A percentile compares a stretch with the other conserved stretches of the same genome.
Evolutionary conservation across 228 moss, liverwort and hornwort genomes (phyloP).

Genomic region (Sphagnum magellanicum): DNA sequence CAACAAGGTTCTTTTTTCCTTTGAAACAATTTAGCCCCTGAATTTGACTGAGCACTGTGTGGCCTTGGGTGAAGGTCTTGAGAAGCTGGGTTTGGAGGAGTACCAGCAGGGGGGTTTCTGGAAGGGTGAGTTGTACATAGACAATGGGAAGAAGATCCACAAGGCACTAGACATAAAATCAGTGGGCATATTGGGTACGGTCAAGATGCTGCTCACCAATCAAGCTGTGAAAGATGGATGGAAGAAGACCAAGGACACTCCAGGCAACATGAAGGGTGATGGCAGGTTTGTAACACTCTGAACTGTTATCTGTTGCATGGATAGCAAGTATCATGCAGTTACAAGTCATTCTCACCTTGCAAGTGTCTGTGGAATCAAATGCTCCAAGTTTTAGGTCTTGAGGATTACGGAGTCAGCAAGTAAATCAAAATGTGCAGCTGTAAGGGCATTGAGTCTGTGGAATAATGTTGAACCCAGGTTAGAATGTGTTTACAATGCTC

Average conservation of each 20-base stretch:
- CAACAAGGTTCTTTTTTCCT: neutral
- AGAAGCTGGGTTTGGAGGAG: conserved; percentile 55
- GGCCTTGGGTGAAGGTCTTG: conserved; percentile 29
- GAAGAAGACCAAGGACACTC: conserved; percentile 44
- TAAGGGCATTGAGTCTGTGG: neutral
- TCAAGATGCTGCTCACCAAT: conserved; percentile 39
- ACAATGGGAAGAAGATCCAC: conserved; percentile 64
- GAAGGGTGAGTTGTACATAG: conserved; percentile 77
- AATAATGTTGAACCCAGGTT: no score
- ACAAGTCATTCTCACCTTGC: neutral
- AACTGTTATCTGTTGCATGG: neutral
- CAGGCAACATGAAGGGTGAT: conserved; percentile 61
- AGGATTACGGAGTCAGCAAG: neutral
- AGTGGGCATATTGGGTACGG: conserved; percentile 25
- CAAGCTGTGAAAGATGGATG: conserved; percentile 27
- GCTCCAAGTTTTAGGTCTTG: no score
- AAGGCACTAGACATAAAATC: conserved; percentile 50
- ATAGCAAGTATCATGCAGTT: neutral
- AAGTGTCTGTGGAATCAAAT: no score
- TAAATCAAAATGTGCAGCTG: neutral
- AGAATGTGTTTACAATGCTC: no score
- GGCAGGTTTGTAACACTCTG: conserved; percentile 32
- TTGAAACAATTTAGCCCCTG: no score
- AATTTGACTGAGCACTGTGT: neutral
- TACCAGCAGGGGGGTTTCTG: conserved; percentile 55